Conservation (phyloP, 805 yeast species). For the Yarrowia sp. region DNA sequence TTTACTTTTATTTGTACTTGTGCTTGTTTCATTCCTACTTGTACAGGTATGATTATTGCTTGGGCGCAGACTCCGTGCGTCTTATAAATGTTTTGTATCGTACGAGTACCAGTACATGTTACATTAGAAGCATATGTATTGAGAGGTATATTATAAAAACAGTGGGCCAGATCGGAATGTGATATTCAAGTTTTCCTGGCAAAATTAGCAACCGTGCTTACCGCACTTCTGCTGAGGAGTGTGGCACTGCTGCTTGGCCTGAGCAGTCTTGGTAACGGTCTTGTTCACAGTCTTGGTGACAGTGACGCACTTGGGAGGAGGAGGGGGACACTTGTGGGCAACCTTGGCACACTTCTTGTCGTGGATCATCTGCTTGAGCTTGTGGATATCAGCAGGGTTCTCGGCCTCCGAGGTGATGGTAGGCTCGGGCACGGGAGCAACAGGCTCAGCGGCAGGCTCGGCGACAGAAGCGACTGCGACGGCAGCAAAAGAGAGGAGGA, state of each 20-base stretch:
- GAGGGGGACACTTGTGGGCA: conserved; percentile 10
- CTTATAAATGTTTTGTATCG: no score
- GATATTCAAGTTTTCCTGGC: background rate
- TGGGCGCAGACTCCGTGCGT: no score
- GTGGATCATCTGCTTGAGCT: conserved; percentile 16
- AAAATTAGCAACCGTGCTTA: background rate
- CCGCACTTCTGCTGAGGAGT: background rate
- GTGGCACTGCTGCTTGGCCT: conserved; percentile 5
- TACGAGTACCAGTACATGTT: no score
- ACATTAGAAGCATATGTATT: background rate
- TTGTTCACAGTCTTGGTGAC: conserved; percentile 5
- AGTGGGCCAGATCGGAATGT: background rate
- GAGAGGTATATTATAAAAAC: background rate
- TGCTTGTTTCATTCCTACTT: no score
- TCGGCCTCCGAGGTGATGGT: background rate
- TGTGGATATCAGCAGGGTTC: background rate
- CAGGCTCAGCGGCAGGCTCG: background rate
- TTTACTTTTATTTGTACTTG: no score
- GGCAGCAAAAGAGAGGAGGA: background rate
- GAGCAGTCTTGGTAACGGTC: conserved; percentile 12
- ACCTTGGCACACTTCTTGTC: conserved; percentile 4
- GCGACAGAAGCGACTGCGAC: conserved; percentile 9
- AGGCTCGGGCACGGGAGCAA: background rate
- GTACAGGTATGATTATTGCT: no score
- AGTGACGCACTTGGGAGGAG: background rate